Conservation (phyloP, 176 grass and related monocot genomes). For the Coix lacrymajobi region DNA sequence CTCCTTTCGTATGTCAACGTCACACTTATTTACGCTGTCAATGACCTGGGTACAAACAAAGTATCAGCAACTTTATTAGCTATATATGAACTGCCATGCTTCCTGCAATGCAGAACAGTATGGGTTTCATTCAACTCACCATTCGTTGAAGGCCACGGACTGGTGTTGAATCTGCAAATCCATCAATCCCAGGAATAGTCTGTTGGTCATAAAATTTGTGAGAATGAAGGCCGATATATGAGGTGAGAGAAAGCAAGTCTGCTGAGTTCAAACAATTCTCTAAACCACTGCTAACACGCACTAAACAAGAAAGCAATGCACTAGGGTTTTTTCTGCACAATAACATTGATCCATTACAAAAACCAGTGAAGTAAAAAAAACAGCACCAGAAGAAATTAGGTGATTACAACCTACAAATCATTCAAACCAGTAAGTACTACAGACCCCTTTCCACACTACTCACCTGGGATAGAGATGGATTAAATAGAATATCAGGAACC, state of each 20-base stretch:
- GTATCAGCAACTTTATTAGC: slow-evolving; percentile 24
- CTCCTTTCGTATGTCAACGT: slow-evolving; percentile 93
- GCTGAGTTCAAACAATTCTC: background rate
- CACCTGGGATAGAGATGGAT: slow-evolving; percentile 89
- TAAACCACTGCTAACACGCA: background rate
- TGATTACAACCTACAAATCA: slow-evolving; percentile 20
- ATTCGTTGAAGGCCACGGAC: slow-evolving; percentile 77
- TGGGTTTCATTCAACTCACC: slow-evolving; percentile 40
- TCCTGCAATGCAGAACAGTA: background rate
- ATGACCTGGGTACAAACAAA: slow-evolving; percentile 64
- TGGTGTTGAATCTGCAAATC: slow-evolving; percentile 56
- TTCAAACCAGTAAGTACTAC: background rate
- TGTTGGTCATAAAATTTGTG: slow-evolving; percentile 28
- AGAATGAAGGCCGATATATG: background rate
- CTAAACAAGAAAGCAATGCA: slow-evolving; percentile 14
- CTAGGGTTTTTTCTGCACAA: background rate
- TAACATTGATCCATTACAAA: background rate
- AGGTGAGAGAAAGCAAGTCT: slow-evolving; percentile 6
- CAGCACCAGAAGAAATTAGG: background rate
- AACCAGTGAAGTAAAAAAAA: background rate
- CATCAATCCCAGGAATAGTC: slow-evolving; percentile 87
- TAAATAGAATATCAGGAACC: slow-evolving; percentile 97
- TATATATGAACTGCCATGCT: background rate
- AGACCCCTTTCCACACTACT: slow-evolving; percentile 1
- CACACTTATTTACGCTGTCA: slow-evolving; percentile 95